Percentiles rank a stretch among this genome's conserved stretches.
phyloP scores from a whole-genome alignment of 352 stramenopile genomes.

The Pythium pyrilobum region DNA sequence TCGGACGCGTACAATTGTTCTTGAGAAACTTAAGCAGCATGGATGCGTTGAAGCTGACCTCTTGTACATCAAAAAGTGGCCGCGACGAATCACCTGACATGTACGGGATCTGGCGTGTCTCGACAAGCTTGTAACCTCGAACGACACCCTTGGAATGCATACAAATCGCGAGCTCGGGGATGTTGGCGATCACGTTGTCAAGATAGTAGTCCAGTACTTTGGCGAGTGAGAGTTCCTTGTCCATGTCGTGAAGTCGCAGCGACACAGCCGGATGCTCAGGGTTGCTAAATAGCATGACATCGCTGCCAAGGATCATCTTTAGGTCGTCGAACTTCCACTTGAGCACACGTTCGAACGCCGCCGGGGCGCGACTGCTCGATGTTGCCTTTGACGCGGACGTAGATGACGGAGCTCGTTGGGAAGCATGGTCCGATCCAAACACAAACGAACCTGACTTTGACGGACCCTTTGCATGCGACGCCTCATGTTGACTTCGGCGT shows the following conservation, averaged over 20 bases:
- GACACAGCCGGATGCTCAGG: constrained; percentile 79
- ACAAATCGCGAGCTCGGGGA: constrained; percentile 80
- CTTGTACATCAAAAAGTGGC: constrained; percentile 77
- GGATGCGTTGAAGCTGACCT: constrained; percentile 82
- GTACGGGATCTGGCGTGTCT: constrained; percentile 80
- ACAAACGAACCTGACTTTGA: constrained; percentile 8
- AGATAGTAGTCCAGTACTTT: constrained; percentile 85
- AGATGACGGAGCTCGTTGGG: constrained; percentile 4
- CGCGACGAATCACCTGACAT: constrained; percentile 47
- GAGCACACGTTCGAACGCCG: constrained; percentile 64
- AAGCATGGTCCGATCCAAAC: constrained; percentile 3
- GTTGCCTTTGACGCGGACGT: constrained; percentile 2
- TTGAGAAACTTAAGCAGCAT: constrained; percentile 86
- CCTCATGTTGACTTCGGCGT: background rate
- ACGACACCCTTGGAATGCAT: constrained; percentile 85
- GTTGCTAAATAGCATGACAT: constrained; percentile 82
- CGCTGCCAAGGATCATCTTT: constrained; percentile 84
- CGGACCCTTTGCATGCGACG: background rate
- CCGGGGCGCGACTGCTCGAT: constrained; percentile 8
- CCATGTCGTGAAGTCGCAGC: constrained; percentile 80
- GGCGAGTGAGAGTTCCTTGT: constrained; percentile 75
- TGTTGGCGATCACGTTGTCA: constrained; percentile 86
- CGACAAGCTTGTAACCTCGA: constrained; percentile 79
- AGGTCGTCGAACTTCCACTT: constrained; percentile 87
- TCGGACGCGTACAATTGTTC: constrained; percentile 76